phyloP scores from a whole-genome alignment of 768 basidiomycete species.

The Mycena leptocephala region DNA sequence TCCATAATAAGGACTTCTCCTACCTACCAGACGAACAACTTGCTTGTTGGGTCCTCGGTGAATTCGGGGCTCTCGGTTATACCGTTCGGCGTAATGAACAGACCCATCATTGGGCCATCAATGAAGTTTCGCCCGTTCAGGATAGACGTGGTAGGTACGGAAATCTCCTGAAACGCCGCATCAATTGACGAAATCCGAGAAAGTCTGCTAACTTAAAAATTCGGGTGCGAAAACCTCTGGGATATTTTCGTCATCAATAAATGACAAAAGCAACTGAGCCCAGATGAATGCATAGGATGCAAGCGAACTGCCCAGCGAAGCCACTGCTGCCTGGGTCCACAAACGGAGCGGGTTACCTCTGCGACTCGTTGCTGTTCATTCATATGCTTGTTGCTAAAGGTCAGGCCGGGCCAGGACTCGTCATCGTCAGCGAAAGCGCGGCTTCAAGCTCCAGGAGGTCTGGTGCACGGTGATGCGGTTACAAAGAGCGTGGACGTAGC shows the following conservation, averaged over 20 bases:
- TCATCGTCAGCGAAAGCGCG: too few relatives aligned
- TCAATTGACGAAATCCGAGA: neutral
- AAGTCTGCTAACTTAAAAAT: neutral
- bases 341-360: neutral
- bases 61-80: neutral
- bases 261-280: neutral
- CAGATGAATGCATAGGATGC: neutral
- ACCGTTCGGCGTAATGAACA: neutral
- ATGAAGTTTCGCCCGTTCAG: neutral
- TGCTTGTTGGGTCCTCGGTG: neutral
- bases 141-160: neutral
- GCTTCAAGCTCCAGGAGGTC: neutral
- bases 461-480: neutral
- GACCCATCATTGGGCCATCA: neutral
- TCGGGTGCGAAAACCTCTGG: neutral
- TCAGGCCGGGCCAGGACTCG: neutral
- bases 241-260: neutral
- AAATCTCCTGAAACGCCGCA: neutral
- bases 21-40: neutral
- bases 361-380: neutral
- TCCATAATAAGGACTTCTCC: conserved; percentile 3
- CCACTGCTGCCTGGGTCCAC: neutral
- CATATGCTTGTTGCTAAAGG: neutral
- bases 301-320: neutral
- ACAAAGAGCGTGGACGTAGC: neutral